phyloP scores from a whole-genome alignment of 1,139 yeast genomes.

The Saccharomycopsis hybrid region DNA sequence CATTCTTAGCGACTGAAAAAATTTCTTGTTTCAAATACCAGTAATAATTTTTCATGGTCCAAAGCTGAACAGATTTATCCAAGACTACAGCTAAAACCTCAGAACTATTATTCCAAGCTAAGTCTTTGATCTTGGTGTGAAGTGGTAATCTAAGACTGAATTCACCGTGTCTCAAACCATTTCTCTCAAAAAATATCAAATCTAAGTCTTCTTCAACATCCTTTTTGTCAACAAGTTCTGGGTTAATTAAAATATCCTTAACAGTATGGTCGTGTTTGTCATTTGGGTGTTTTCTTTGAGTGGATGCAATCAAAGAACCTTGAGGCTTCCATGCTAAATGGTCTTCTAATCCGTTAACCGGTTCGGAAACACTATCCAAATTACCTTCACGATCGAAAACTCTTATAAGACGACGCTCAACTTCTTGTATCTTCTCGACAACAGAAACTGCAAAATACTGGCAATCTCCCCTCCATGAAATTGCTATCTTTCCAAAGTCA shows the following conservation, averaged over 20 bases:
- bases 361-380: conserved; percentile 81
- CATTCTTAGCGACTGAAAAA: conserved; percentile 27
- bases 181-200: conserved; percentile 81
- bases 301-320: conserved; percentile 80
- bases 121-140: conserved; percentile 40
- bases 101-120: conserved; percentile 81
- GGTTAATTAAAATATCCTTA: conserved; percentile 33
- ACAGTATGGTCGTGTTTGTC: conserved; percentile 22
- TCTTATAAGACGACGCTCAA: conserved; percentile 69
- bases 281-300: conserved; percentile 48
- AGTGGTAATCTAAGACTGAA: conserved; percentile 61
- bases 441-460: conserved; percentile 70
- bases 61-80: conserved; percentile 59
- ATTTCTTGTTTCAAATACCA: conserved; percentile 92
- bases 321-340: conserved; percentile 84
- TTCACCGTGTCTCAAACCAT: conserved; percentile 89
- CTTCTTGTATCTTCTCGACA: conserved; percentile 42
- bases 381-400: conserved; percentile 77
- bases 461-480: conserved; percentile 96
- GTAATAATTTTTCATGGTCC: conserved; percentile 91
- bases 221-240: conserved; percentile 15
- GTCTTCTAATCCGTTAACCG: conserved; percentile 76
- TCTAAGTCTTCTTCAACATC: conserved; percentile 35
- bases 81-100: conserved; percentile 70
- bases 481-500: conserved; percentile 40